Evolutionary conservation across 331 rosid genomes (phyloP), one percentile per base, ranked within the genome.

Genomic region (Ulmus americana): DNA sequence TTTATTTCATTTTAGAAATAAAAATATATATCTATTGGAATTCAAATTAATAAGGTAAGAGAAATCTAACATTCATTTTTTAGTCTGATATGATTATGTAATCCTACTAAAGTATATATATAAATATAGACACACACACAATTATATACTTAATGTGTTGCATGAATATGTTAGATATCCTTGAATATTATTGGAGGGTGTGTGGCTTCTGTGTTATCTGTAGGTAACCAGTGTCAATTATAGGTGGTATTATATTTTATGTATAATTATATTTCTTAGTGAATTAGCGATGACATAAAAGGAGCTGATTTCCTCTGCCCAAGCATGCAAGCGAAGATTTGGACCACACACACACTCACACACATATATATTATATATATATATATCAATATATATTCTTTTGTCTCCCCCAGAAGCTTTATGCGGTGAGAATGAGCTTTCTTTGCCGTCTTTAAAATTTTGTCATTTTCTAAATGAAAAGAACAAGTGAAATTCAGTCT

Each of bases 401-500:
- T 81, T 88, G 82, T 86, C 91, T 81, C 84, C 55, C 70, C 45
- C 69, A 65, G 2, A n/a, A 60, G 56, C 80, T 80, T 78, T 69
- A 44, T 63, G 85, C 91, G 84, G 88, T 77, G 89, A 82, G 82
- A 79, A 77, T 80, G 95, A 87, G 91, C 89, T 88, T 85, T 90
- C 88, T 55, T 78, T 47, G 45, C 71, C 65, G 67, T 71, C 83
- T 80, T 82, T 77, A 71, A 20, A 52, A 67, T 72, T 79, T 83
- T 87, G 95, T 87, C 95, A 90, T 85, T 80, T 88, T 81, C 84
- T 72, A 76, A 38, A 68, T 64, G 72, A 81, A 79, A 79, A 64
- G 12, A 65, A 69, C 80, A 11, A 73, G 76, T 65, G 74, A 67
- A 62, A 64, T 71, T 71, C 74, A 50, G 51, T 75, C 63, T 65